A percentile compares a stretch with the other conserved stretches of the same genome.
phyloP scores from a whole-genome alignment of 176 grass and related monocot species.

The Bromus sterilis region DNA sequence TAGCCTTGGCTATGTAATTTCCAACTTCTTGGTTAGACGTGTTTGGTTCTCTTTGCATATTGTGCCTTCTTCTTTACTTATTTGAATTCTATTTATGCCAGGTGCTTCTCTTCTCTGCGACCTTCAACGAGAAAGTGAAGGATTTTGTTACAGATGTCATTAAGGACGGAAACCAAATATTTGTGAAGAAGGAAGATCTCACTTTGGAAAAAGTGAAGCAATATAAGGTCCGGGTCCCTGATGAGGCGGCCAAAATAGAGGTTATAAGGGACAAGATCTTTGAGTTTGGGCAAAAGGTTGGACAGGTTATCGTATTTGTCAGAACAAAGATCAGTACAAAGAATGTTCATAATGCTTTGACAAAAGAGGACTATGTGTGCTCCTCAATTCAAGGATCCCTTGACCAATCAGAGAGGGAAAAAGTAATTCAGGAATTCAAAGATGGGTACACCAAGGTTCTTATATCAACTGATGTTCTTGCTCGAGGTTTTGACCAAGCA shows the following conservation, averaged over 20 bases:
- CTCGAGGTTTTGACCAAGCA: conserved; percentile 92
- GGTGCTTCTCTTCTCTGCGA: conserved; percentile 97
- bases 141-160: conserved; percentile 77
- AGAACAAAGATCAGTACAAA: conserved; percentile 62
- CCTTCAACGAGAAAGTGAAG: conserved; percentile 88
- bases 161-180: conserved; percentile 84
- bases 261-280: conserved; percentile 91
- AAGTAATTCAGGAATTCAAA: conserved; percentile 94
- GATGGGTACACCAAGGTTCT: conserved; percentile 84
- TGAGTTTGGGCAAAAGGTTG: conserved; percentile 88
- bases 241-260: conserved; percentile 75
- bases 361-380: conserved; percentile 77
- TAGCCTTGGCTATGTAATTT: not conserved
- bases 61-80: not conserved
- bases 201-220: conserved; percentile 93
- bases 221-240: conserved; percentile 78
- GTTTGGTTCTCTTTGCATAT: not conserved
- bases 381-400: conserved; percentile 89
- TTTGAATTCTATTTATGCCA: conserved; percentile 13
- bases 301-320: conserved; percentile 96
- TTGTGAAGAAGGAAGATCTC: conserved; percentile 91
- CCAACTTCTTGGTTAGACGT: not conserved
- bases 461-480: conserved; percentile 86
- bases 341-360: conserved; percentile 66
- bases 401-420: conserved; percentile 72